Base-by-base conservation (phyloP, 176 grass and related monocot genomes). In the Oryza meridionalis region DNA sequence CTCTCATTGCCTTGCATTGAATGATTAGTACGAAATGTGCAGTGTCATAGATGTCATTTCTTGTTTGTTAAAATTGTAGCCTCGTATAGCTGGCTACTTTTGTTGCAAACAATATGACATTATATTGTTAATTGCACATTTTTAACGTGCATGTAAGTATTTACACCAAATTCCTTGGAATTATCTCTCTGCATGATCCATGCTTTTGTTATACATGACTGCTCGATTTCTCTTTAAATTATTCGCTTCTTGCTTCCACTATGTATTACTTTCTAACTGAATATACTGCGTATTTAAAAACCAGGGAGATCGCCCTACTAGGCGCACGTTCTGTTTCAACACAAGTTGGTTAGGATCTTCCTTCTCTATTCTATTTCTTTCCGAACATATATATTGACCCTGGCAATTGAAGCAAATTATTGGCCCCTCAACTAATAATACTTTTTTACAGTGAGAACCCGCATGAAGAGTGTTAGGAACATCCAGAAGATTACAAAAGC, bases 401-500 rank as follows among this genome's bases (percentile, higher is more conserved):
- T 6, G 6, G 9, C 46, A 66, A 49, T 79, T 5, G 4, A 59
- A 8, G 16, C 7, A 10, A 83, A 27, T 78, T 73, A 49, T 73
- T 62, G 37, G 35, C 82, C 24, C 6, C n/a, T 53, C 14, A 17
- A 44, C 44, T 51, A 22, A 80, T 67, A 3, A 45, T 19, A 19
- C 6, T 53, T 53, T 53, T 46, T 21, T 71, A 37, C 82, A 98
- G 96, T 95, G 65, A 95, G 96, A 83, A 98, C 84, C 64, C 80
- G 96, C 33, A 98, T 98, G 96, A 98, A 98, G 83, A 98, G 92
- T 95, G 89, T 98, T 2, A 98, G 88, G 83, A 98, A 98, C 73
- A 98, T 95, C 25, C 93, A 98, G 75, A 98, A 98, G 86, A 97
- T 97, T 51, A 97, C 95, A 77, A 97, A 97, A 80, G 95, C 95